These are phyloP conservation scores for Globisporangium rhizosaccharum DNA, from an alignment of 352 stramenopile genomes.

Conservation along the genomic window DNA sequence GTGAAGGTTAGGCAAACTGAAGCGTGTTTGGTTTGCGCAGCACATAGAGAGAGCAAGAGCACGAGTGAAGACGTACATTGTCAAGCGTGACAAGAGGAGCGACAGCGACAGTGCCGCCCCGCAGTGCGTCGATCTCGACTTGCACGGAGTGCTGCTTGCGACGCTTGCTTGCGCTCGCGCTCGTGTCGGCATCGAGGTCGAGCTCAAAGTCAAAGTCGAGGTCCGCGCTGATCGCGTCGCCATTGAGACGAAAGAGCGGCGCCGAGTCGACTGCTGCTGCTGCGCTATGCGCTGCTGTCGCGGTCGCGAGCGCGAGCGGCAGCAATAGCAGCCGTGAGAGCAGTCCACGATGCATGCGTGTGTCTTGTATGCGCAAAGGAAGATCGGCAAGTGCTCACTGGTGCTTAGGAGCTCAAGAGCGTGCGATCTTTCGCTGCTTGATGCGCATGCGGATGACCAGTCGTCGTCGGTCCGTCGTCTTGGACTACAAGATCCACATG, in stretches of 20 bases:
- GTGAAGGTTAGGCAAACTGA: neutral
- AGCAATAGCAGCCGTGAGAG: neutral
- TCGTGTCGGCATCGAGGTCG: neutral
- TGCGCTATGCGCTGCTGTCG: neutral
- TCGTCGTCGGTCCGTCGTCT: too few species aligned
- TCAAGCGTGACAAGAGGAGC: neutral
- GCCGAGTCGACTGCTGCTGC: neutral
- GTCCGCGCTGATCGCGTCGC: constrained; percentile 7
- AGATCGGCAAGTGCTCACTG: too few species aligned
- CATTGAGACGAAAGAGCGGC: neutral
- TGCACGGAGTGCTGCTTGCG: neutral
- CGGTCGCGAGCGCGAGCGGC: neutral
- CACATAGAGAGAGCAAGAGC: neutral
- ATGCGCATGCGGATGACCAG: too few species aligned
- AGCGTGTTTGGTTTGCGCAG: neutral
- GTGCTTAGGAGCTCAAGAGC: too few species aligned
- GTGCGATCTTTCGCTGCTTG: too few species aligned
- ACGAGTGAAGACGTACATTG: neutral
- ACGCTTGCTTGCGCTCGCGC: too few species aligned
- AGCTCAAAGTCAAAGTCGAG: constrained; percentile 14
- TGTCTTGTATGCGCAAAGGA: too few species aligned
- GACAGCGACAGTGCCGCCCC: neutral
- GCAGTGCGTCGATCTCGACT: constrained; percentile 1
- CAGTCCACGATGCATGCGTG: too few species aligned
- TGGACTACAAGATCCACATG: too few species aligned